These are phyloP conservation scores for Solanum pinnatisectum DNA, from an alignment of 257 asterid species.

Conservation along the genomic window DNA sequence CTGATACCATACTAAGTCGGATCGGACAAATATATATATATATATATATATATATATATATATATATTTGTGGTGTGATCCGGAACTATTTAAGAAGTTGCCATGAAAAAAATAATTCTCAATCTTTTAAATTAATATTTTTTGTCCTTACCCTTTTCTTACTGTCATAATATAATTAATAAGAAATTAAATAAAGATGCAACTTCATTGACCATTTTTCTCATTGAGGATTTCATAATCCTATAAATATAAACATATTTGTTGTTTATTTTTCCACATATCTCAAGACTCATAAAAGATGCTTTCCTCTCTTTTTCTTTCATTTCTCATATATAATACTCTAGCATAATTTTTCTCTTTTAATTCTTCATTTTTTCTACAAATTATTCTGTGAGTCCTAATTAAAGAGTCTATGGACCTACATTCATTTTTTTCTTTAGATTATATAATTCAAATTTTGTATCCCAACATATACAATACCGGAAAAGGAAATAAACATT, in stretches of 20 bases:
- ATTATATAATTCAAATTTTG: not conserved
- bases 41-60: too few species aligned
- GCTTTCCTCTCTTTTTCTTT: not conserved
- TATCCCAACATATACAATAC: not conserved
- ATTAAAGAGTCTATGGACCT: not conserved
- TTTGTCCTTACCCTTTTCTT: not conserved
- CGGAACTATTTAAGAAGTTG: not conserved
- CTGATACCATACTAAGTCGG: too few species aligned
- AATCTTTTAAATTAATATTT: too few species aligned
- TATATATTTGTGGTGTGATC: not conserved
- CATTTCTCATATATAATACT: not conserved
- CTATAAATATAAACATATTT: too few species aligned
- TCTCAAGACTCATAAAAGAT: not conserved
- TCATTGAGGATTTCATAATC: not conserved
- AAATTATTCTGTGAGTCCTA: not conserved
- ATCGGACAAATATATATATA: too few species aligned
- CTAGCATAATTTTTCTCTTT: not conserved
- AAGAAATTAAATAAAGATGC: not conserved
- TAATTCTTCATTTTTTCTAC: not conserved
- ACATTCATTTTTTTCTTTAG: not conserved
- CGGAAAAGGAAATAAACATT: not conserved
- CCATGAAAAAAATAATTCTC: too few species aligned
- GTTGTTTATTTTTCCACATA: not conserved
- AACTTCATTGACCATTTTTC: not conserved
- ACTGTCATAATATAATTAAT: not conserved